A percentile compares a stretch with the other conserved stretches of the same genome.
Evolutionary conservation across 1,139 yeast genomes (phyloP).

Genomic region (Blastobotrys capitulatus): DNA sequence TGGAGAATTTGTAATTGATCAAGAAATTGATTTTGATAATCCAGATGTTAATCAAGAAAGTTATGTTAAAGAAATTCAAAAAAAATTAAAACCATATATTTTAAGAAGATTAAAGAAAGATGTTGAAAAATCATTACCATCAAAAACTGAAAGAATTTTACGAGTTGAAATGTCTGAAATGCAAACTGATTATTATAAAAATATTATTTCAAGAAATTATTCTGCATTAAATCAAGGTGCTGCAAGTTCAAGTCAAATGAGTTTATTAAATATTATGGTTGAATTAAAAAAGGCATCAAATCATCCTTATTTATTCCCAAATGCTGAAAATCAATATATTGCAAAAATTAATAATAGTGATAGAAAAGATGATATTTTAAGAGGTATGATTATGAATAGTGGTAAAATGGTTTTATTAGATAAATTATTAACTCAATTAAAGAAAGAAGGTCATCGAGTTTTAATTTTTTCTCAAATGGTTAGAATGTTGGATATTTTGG

Average conservation of each 20-base stretch:
- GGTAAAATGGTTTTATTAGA: conserved; percentile 97
- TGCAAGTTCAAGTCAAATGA: conserved; percentile 69
- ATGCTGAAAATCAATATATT: conserved; percentile 76
- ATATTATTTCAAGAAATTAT: conserved; percentile 86
- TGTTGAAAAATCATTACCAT: conserved; percentile 93
- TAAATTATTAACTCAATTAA: conserved; percentile 74
- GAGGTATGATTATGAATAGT: conserved; percentile 94
- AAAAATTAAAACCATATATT: conserved; percentile 82
- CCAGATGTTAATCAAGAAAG: conserved; percentile 83
- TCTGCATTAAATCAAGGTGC: conserved; percentile 85
- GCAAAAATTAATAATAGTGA: conserved; percentile 35
- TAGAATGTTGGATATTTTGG: conserved; percentile 87
- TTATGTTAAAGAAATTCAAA: conserved; percentile 80
- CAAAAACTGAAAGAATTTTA: conserved; percentile 88
- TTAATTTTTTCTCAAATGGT: conserved; percentile 97
- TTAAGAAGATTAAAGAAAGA: conserved; percentile 91
- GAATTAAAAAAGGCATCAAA: conserved; percentile 95
- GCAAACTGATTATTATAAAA: conserved; percentile 92
- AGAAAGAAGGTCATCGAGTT: conserved; percentile 93
- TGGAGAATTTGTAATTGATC: conserved; percentile 81
- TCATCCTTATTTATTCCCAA: conserved; percentile 92
- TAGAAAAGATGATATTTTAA: conserved; percentile 71
- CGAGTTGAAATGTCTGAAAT: conserved; percentile 93
- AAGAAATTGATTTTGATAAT: conserved; percentile 89
- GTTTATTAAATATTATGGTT: conserved; percentile 85